These are phyloP conservation scores for Capsella bursapastoris DNA, from an alignment of 345 rosid genomes.

Conservation along the genomic window DNA sequence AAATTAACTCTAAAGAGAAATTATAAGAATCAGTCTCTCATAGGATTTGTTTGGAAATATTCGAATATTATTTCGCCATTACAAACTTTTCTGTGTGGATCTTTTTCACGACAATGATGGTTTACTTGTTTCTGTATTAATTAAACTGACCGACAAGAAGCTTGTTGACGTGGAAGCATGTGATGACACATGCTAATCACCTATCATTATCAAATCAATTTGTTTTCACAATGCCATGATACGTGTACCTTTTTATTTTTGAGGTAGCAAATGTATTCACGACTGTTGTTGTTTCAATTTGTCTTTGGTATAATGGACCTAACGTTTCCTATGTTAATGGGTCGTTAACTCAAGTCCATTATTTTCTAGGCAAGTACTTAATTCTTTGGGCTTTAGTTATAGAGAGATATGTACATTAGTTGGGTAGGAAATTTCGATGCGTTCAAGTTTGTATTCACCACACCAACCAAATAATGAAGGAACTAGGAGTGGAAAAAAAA, in stretches of 20 bases:
- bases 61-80: slow-evolving; percentile 13
- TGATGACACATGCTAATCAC: slow-evolving; percentile 25
- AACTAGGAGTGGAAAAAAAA: too few species aligned
- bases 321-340: not conserved
- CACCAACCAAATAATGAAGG: too few species aligned
- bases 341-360: not conserved
- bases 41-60: not conserved
- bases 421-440: not conserved
- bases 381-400: slow-evolving; percentile 1
- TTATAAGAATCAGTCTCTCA: not conserved
- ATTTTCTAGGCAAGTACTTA: too few species aligned
- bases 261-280: slow-evolving; percentile 26
- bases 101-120: slow-evolving; percentile 20
- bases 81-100: slow-evolving; percentile 25
- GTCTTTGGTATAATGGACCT: slow-evolving; percentile 4
- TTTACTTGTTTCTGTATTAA: not conserved
- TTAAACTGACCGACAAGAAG: slow-evolving; percentile 36
- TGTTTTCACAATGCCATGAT: not conserved
- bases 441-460: not conserved
- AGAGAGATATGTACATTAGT: not conserved
- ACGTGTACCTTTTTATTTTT: not conserved
- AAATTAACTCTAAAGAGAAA: not conserved
- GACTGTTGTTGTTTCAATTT: not conserved
- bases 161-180: slow-evolving; percentile 36
- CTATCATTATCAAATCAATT: slow-evolving; percentile 20